Evolutionary conservation across 164 flowering plant species (phyloP).

Genomic region (Pachysandra terminalis): DNA sequence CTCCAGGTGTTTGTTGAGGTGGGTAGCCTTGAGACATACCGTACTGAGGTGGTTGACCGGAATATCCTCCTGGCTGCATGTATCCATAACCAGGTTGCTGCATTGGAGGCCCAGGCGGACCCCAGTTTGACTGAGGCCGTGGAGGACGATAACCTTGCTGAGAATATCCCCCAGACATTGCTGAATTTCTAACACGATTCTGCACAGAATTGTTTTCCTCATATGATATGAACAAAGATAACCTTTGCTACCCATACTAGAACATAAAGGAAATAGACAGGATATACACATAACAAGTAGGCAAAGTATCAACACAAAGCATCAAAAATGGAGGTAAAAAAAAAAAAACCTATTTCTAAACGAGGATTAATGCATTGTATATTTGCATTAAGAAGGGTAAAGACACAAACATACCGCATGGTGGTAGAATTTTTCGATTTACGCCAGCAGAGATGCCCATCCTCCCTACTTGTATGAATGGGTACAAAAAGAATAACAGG

Average conservation of each 20-base stretch:
- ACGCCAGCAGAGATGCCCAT: conserved; percentile 92
- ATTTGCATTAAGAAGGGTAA: conserved; percentile 31
- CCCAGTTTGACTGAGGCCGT: conserved; percentile 68
- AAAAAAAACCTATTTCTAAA: background rate
- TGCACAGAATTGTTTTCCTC: conserved; percentile 46
- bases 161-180: conserved; percentile 67
- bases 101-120: conserved; percentile 54
- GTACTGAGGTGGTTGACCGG: conserved; percentile 70
- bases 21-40: conserved; percentile 82
- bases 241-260: conserved; percentile 11
- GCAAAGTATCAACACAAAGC: background rate
- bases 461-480: conserved; percentile 75
- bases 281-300: background rate
- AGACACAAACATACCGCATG: conserved; percentile 85
- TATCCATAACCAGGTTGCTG: conserved; percentile 92
- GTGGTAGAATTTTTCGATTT: conserved; percentile 49
- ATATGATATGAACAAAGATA: conserved; percentile 43
- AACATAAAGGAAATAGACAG: background rate
- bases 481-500: conserved; percentile 28
- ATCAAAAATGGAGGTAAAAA: background rate
- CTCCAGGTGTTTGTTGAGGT: conserved; percentile 56
- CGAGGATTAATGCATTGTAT: conserved; percentile 16
- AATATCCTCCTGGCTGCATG: conserved; percentile 74
- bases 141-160: conserved; percentile 82
- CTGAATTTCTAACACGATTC: conserved; percentile 77